Evolutionary conservation across 495 filamentous ascomycete species (phyloP).

Genomic region (Bathelium albidoporum): DNA sequence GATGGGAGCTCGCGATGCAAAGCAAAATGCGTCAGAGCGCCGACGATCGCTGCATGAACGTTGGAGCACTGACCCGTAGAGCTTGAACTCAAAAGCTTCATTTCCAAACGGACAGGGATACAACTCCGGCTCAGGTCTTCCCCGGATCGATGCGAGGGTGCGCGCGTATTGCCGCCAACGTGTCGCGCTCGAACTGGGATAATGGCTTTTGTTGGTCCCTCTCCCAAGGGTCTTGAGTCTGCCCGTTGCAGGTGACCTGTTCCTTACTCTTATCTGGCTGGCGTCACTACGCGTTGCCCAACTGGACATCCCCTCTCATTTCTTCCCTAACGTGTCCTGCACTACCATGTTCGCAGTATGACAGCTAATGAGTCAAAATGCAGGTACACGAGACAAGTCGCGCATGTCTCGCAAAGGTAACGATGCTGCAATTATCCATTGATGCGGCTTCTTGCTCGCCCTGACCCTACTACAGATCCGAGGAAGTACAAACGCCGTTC

Average conservation of each 20-base stretch:
- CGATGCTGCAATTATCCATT: background rate
- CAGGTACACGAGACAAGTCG: constrained; percentile 13
- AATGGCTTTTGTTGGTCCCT: background rate
- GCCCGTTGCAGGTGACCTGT: no score
- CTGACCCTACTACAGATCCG: constrained; percentile 14
- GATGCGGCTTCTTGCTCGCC: background rate
- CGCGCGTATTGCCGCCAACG: no score
- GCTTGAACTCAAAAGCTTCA: no score
- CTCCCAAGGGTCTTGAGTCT: no score
- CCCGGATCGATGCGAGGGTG: background rate
- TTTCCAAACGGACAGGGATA: background rate
- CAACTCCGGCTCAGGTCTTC: background rate
- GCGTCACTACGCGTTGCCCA: no score
- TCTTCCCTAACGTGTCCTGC: background rate
- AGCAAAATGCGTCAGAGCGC: background rate
- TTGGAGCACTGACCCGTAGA: background rate
- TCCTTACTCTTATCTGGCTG: no score
- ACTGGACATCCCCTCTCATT: background rate
- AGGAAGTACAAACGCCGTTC: constrained; percentile 16
- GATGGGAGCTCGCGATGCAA: background rate
- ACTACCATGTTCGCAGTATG: background rate
- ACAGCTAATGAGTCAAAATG: background rate
- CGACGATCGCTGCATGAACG: background rate
- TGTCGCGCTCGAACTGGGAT: no score
- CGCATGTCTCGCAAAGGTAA: constrained; percentile 22